These are phyloP conservation scores for Chrysanthemum lavandulifolium DNA, from an alignment of 129 eudicot genomes.

Conservation along the genomic window DNA sequence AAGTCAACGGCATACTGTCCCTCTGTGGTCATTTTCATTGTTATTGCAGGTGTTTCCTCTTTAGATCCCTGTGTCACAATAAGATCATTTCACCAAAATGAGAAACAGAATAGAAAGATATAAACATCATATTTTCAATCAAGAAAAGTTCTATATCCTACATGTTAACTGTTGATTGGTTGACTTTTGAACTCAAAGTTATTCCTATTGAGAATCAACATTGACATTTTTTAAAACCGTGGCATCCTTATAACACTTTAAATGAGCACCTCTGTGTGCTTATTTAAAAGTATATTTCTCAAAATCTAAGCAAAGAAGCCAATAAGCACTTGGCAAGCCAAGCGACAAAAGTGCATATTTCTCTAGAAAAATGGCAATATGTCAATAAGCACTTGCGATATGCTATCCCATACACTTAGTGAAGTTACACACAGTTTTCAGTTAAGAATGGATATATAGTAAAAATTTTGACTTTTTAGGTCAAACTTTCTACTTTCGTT, in stretches of 20 bases:
- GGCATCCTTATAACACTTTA: background rate
- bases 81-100: constrained; percentile 5
- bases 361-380: too few relatives aligned
- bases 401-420: background rate
- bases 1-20: constrained; percentile 72
- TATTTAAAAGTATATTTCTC: too few relatives aligned
- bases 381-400: too few relatives aligned
- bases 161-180: constrained; percentile 5
- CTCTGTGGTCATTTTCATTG: constrained; percentile 46
- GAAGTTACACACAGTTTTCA: background rate
- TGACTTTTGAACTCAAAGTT: constrained; percentile 18
- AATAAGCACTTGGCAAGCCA: too few relatives aligned
- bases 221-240: background rate
- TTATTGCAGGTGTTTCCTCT: constrained; percentile 54
- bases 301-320: too few relatives aligned
- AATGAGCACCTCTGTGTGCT: too few relatives aligned
- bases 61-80: constrained; percentile 56
- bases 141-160: background rate
- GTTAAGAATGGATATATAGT: background rate
- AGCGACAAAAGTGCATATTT: too few relatives aligned
- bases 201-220: background rate
- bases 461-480: background rate
- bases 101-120: background rate
- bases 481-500: constrained; percentile 13
- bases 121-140: constrained; percentile 12